Percentiles rank a stretch among this genome's conserved stretches.
These are phyloP conservation scores for Fraxinus latifolia DNA, from an alignment of 305 asterid genomes.

Conservation along the genomic window DNA sequence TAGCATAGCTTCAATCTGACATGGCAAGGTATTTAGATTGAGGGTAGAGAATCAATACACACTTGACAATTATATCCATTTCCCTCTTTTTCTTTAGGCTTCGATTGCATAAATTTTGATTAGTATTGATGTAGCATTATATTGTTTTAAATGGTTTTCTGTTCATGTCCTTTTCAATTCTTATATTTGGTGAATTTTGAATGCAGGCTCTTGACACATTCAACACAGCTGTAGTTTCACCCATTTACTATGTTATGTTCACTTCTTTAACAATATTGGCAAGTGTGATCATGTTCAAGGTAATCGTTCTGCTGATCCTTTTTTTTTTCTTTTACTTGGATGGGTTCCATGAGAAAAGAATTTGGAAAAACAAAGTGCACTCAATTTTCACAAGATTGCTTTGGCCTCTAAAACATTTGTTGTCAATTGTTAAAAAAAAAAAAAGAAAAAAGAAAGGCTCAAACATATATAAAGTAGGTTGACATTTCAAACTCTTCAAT, in stretches of 20 bases:
- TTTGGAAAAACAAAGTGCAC: not conserved
- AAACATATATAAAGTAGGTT: not conserved
- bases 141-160: not conserved
- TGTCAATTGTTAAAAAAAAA: not conserved
- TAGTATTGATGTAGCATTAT: not conserved
- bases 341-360: not conserved
- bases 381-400: not conserved
- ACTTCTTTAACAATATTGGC: slow-evolving; percentile 92
- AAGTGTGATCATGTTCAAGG: slow-evolving; percentile 99
- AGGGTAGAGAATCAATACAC: not conserved
- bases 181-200: slow-evolving; percentile 25
- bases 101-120: not conserved
- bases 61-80: not conserved
- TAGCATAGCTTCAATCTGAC: not conserved
- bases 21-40: not conserved
- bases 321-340: not conserved
- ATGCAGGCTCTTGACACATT: slow-evolving; percentile 97
- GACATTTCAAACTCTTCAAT: not conserved
- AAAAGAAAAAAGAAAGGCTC: not conserved
- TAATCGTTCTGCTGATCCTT: slow-evolving; percentile 32
- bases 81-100: not conserved
- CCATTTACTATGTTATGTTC: slow-evolving; percentile 96
- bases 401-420: not conserved
- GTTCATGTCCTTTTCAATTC: not conserved
- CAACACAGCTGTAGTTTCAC: slow-evolving; percentile 97